Base-by-base conservation (phyloP, 192 early-diverging fungal species). In the Coemansia sp. region DNA sequence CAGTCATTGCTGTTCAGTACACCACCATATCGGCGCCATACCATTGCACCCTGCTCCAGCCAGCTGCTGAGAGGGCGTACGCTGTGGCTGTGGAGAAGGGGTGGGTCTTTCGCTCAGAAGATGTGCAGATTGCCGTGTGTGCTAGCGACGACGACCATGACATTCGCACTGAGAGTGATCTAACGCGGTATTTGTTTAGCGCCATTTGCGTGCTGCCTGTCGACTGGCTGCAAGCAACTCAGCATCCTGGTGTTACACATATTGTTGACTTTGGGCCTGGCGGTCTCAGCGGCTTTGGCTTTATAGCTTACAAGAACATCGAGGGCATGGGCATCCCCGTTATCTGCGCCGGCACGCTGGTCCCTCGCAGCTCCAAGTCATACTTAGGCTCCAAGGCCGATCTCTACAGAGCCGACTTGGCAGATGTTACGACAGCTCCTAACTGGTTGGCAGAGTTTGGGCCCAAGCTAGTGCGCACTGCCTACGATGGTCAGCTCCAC, bases 241-340 rank as follows among this genome's bases (percentile, higher is more conserved):
- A 74, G 14, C 74, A 70, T 31, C 48, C 77, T 14, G 85, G 38
- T 2, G 79, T 86, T 64, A 93, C 94, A 10, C 96, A 98, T 79
- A 87, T 95, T 28, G 85, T 98, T 36, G 96, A 98, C 78, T 98
- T 96, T 83, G 94, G 96, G n/a, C 93, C 94, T 0, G 93, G 92
- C 33, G 92, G 92, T 18, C 69, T 89, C 8, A 87, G 86, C 7
- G 93, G 94, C 13, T 90, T 98, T 69, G 94, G 94, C 38, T 76
- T 84, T 46, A 75, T 98, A 62, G 93, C 93, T 11, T 84, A 89
- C 78, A 88, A 91, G 48, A 95, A 94, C 85, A 88, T 92, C 76
- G 93, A 95, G 59, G 95, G 95, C 60, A 83, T 86, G 28, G 95
- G 95, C 60, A 86, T 91, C 14, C 84, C 88, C 39, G 62, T 82